Evolutionary conservation across 495 filamentous ascomycete genomes (phyloP).

Genomic region (Zalerion maritima): DNA sequence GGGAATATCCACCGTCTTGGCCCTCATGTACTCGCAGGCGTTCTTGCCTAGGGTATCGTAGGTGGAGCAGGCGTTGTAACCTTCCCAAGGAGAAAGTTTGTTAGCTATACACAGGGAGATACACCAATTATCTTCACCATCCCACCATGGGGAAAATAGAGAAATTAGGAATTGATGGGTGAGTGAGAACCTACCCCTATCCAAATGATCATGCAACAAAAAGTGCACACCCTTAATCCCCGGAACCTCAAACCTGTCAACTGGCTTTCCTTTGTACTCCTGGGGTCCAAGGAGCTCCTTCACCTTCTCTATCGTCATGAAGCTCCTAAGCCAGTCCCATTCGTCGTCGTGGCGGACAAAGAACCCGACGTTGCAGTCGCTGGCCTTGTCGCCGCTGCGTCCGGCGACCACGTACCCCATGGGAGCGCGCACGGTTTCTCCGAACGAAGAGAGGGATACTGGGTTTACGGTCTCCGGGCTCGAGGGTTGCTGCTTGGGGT

Average conservation of each 20-base stretch:
- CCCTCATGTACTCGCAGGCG: constrained; percentile 8
- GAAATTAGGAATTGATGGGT: too few species aligned
- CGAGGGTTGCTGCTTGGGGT: constrained; percentile 1
- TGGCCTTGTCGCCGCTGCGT: constrained; percentile 16
- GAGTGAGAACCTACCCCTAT: too few species aligned
- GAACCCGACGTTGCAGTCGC: constrained; percentile 17
- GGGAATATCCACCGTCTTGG: constrained; percentile 10
- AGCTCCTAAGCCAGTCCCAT: constrained; percentile 18
- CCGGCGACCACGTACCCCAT: constrained; percentile 17
- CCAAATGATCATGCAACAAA: constrained; percentile 18
- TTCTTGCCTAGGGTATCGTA: constrained; percentile 21
- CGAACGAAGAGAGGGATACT: constrained; percentile 9
- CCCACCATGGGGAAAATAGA: too few species aligned
- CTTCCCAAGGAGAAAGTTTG: too few species aligned
- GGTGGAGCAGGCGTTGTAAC: constrained; percentile 12
- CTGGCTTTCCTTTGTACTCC: constrained; percentile 18
- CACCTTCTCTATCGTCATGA: constrained; percentile 17
- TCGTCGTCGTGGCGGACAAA: constrained; percentile 20
- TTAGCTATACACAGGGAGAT: too few species aligned
- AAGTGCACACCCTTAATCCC: constrained; percentile 16
- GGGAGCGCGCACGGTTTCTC: constrained; percentile 11
- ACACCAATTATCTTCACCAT: too few species aligned
- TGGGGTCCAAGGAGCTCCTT: constrained; percentile 19
- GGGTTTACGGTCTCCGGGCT: constrained; percentile 12
- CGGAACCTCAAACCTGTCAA: constrained; percentile 8